phyloP scores from a whole-genome alignment of 164 flowering plant species.

The Saururus chinensis region DNA sequence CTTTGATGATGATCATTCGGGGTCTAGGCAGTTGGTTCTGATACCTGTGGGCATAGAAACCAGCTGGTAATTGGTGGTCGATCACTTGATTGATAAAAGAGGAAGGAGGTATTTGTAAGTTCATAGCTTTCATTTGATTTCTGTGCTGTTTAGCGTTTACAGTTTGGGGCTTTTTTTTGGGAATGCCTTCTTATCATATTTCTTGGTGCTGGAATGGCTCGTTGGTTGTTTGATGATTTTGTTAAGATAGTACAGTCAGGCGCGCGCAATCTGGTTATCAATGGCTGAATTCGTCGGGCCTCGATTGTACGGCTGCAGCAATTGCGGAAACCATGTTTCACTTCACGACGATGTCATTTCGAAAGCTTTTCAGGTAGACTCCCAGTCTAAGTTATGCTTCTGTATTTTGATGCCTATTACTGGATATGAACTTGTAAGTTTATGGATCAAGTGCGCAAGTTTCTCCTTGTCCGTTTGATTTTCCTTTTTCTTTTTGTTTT shows the following conservation, averaged over 20 bases:
- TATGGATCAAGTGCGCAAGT: no score
- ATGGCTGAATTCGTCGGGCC: slow-evolving; percentile 62
- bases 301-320: slow-evolving; percentile 58
- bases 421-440: not conserved
- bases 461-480: not conserved
- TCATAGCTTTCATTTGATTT: not conserved
- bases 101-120: not conserved
- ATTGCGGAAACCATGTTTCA: slow-evolving; percentile 60
- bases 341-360: slow-evolving; percentile 71
- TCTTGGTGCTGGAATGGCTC: not conserved
- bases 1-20: not conserved
- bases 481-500: not conserved
- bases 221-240: slow-evolving; percentile 1
- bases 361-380: slow-evolving; percentile 61
- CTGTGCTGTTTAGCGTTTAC: not conserved
- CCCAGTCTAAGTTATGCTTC: not conserved
- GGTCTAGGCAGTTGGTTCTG: not conserved
- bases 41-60: not conserved
- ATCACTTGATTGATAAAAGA: not conserved
- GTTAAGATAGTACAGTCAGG: slow-evolving; percentile 1
- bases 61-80: not conserved
- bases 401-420: no score
- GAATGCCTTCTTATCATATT: not conserved
- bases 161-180: not conserved
- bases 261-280: not conserved